Evolutionary conservation across 805 yeast species (phyloP).

Genomic region (Kluyveromyces wickerhamii): DNA sequence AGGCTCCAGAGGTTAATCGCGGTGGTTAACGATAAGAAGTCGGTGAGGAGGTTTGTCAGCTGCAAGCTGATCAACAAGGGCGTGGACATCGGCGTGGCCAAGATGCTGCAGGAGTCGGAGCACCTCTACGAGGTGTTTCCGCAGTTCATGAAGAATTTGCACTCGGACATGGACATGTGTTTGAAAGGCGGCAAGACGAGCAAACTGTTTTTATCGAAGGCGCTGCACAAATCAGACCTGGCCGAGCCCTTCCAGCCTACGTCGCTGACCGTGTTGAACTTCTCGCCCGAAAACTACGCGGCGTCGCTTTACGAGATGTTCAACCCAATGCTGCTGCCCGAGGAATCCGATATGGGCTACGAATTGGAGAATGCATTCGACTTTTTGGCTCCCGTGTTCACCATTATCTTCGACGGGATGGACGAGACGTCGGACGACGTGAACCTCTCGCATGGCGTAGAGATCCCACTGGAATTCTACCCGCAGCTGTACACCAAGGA

Average conservation of each 20-base stretch:
- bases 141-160: conserved; percentile 21
- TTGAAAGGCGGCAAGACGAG: conserved; percentile 9
- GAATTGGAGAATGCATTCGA: conserved; percentile 22
- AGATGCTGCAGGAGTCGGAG: conserved; percentile 17
- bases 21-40: conserved; percentile 13
- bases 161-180: conserved; percentile 17
- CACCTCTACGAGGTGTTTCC: conserved; percentile 27
- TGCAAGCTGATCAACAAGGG: conserved; percentile 17
- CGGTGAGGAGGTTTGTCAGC: conserved; percentile 20
- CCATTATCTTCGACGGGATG: conserved; percentile 27
- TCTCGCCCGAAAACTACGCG: conserved; percentile 29
- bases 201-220: conserved; percentile 22
- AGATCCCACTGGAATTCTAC: conserved; percentile 27
- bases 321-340: conserved; percentile 24
- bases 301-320: conserved; percentile 28
- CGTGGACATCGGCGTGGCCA: conserved; percentile 15
- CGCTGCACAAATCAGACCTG: conserved; percentile 15
- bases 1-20: conserved; percentile 25
- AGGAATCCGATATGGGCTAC: conserved; percentile 13
- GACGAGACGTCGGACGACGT: conserved; percentile 21
- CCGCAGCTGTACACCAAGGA: conserved; percentile 29
- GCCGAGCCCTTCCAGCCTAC: conserved; percentile 17
- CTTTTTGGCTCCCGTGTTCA: conserved; percentile 22
- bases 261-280: conserved; percentile 23
- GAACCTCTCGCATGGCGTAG: conserved; percentile 19